Base-by-base conservation (phyloP, 805 yeast species). In the Zygosaccharomyces pseudorouxii region DNA sequence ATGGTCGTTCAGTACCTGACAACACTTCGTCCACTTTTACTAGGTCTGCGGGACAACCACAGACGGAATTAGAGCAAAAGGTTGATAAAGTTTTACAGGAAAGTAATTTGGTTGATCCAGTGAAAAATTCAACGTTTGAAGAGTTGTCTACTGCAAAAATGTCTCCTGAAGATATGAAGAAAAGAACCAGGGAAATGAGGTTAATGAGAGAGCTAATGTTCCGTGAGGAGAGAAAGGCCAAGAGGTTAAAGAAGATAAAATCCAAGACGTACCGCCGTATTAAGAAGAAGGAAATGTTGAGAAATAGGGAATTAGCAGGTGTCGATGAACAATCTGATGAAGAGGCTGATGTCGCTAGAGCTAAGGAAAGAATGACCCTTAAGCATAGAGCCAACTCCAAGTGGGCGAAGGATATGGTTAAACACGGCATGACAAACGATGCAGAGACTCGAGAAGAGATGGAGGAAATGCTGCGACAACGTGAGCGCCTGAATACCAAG, bases 171-270 rank as follows among this genome's bases (percentile, higher is more conserved):
- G 98, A 93, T 44, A 70, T 92, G 71, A 71, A 73, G 47, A 80
- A 82, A 63, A 77, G 95, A 51, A 84, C 93, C 6, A 79, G 80
- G 50, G 96, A 92, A 68, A 75, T 92, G 57, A 79, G 98, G 57
- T 70, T 86, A 61, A 89, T 89, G 97, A 79, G 99, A 55, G 99
- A 93, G 64, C 77, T 92, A 54, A 88, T 92, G 96, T 93, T 89
- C 72, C 78, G 98, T 59, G 97, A 92, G 60, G 97, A 92, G 71
- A 79, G 83, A 62, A 84, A 87, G 61, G 90, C 98, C 8, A 89
- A 80, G 68, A 79, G 99, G 58, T 76, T 93, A 60, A 92, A 92
- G 73, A 93, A 92, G 71, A 93, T 93, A 68, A 93, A 93, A 68
- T 89, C 97, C 33, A 93, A 92, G 69, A 77, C 89, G 1, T 93